Conservation (phyloP, 1,139 yeast genomes). For the Geotrichum cucujoidarum region DNA sequence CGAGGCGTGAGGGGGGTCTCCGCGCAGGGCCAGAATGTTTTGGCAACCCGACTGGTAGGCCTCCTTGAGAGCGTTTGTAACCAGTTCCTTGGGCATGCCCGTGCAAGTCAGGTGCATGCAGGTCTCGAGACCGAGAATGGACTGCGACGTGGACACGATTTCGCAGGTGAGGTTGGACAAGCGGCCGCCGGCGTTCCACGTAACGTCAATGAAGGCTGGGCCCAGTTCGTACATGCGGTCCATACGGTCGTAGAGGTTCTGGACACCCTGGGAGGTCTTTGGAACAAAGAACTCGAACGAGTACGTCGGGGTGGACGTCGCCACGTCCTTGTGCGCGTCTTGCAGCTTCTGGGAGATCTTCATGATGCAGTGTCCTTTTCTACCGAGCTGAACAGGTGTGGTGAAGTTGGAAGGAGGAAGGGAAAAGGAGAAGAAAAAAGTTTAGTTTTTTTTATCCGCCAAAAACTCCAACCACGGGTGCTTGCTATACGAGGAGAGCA, state of each 20-base stretch:
- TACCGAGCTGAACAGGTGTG: neutral
- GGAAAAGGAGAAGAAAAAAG: constrained; percentile 1
- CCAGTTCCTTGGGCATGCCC: constrained; percentile 77
- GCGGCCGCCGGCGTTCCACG: constrained; percentile 98
- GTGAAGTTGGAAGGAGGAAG: neutral
- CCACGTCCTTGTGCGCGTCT: constrained; percentile 32
- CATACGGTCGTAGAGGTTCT: constrained; percentile 92
- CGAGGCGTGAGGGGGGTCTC: constrained; percentile 73
- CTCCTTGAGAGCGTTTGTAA: constrained; percentile 77
- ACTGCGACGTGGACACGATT: constrained; percentile 86
- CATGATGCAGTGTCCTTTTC: constrained; percentile 28
- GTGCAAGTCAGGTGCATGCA: constrained; percentile 98
- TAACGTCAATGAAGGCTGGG: constrained; percentile 89
- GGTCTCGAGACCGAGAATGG: constrained; percentile 90
- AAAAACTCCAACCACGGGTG: too few relatives aligned
- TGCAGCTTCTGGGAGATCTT: constrained; percentile 40
- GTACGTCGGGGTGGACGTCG: constrained; percentile 52
- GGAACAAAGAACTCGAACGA: constrained; percentile 98
- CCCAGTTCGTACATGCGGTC: constrained; percentile 92
- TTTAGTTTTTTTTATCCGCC: too few relatives aligned
- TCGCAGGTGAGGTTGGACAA: constrained; percentile 77
- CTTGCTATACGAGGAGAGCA: too few relatives aligned
- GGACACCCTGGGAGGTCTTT: constrained; percentile 94
- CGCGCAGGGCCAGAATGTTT: constrained; percentile 88
- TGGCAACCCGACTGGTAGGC: constrained; percentile 93